Evolutionary conservation across 129 eudicot species (phyloP).

Genomic region (Saussurea involucrata): DNA sequence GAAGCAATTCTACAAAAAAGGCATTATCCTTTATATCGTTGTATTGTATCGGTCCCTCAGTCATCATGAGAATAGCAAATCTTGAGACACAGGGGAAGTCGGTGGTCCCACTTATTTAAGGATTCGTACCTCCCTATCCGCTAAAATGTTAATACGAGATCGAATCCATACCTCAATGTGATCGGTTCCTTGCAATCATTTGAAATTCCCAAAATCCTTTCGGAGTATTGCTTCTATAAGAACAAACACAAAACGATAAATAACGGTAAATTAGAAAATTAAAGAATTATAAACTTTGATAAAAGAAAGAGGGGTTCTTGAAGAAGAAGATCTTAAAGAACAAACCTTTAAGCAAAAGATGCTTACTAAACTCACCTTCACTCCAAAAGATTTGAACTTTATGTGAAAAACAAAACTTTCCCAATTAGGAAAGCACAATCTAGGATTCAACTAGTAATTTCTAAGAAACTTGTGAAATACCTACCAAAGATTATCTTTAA

Average conservation of each 20-base stretch:
- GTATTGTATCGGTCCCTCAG: not conserved
- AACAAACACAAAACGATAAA: constrained; percentile 1
- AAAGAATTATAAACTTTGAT: not conserved
- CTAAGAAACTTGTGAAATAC: constrained; percentile 12
- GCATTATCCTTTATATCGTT: not conserved
- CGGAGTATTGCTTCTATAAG: constrained; percentile 23
- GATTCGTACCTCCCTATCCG: not conserved
- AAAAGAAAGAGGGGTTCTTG: not conserved
- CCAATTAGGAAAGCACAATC: constrained; percentile 20
- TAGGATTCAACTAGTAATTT: constrained; percentile 15
- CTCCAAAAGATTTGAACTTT: constrained; percentile 18
- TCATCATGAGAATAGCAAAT: not conserved
- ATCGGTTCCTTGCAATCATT: constrained; percentile 23
- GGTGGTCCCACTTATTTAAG: not conserved
- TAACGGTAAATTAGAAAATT: not conserved
- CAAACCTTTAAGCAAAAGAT: constrained; percentile 43
- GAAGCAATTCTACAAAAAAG: not conserved
- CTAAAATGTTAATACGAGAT: constrained; percentile 19
- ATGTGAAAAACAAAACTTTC: constrained; percentile 16
- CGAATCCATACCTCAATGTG: constrained; percentile 39
- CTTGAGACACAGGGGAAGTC: not conserved
- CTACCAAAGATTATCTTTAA: constrained; percentile 2
- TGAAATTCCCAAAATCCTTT: constrained; percentile 18
- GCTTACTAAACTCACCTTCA: constrained; percentile 13
- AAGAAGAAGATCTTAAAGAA: constrained; percentile 28